Evolutionary conservation across 2,329 filamentous ascomycete species (phyloP), one percentile per base, ranked within the genome.

Genomic region (Epichloe coenophiala): DNA sequence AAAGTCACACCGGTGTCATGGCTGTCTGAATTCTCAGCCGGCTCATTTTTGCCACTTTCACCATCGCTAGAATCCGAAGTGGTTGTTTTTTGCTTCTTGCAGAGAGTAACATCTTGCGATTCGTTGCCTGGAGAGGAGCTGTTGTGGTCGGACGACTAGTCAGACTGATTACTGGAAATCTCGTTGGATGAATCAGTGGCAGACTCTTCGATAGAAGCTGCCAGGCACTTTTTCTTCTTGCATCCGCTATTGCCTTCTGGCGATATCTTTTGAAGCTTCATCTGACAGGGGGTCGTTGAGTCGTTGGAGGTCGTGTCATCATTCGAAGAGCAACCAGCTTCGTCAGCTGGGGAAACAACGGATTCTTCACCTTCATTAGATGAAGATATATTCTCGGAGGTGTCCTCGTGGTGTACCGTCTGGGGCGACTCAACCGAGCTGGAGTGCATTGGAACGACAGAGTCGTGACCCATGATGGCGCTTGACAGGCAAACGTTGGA

Each of bases 61-160:
- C 39, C 15, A 17, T 19, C 17, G 39, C 17, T 42, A 11, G 31
- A 31, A 31, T 37, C 15, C n/a, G 17, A 15, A 31, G 15, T 5
- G 19, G 4, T 37, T 21, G 47, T 12, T 11, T 23, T 21, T 23
- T 21, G n/a, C 54, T 48, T 13, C 51, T 45, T 3, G 45, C 49
- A 49, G 19, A 37, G 9, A 17, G 19, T 9, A 8, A 48, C 27
- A 4, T 41, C 1, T 23, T 35, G 19, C 13, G 47, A 15, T 40
- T 49, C n/a, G 17, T 42, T 38, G n/a, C 21, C 38, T 17, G 33
- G 35, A n/a, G 13, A 37, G 42, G 23, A 37, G 49, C 27, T 11
- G 8, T 46, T 19, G 36, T 44, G 46, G 39, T 38, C 40, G 40
- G 48, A 49, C 21, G 39, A 49, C 40, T 43, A 42, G 41, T 49